Evolutionary conservation across 164 flowering plant species (phyloP), one percentile per base, ranked within the genome.

Genomic region (Hamamelis virginiana): DNA sequence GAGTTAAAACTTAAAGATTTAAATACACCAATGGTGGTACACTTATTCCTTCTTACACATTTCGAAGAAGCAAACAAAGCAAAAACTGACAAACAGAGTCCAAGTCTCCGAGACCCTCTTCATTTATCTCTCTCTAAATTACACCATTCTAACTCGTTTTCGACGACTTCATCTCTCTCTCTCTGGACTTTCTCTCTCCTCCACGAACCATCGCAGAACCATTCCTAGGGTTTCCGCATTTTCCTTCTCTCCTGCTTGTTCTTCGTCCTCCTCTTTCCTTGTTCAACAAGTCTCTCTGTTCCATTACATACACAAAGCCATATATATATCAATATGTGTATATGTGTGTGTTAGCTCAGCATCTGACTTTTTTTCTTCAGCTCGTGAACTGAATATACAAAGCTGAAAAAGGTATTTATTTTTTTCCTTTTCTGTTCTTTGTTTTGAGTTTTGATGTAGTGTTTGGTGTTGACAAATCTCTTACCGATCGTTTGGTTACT

Each of bases 141-240:
- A n/a, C n/a, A n/a, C n/a, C n/a, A n/a, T n/a, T n/a, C n/a, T n/a
- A 14, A 73, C 76, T 74, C 76, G 76, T 68, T 74, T 68, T 68
- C 60, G 46, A 46, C 51, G 64, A 55, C 72, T n/a, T n/a, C n/a
- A n/a, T n/a, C n/a, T 47, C 52, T 44, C 22, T 23, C 22, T 47
- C 27, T 51, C 53, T 38, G 22, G 1, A 8, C 25, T 25, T 27
- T 6, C 48, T 62, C 50, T 44, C 50, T 62, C 65, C 13, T 67
- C 70, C 13, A 19, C 57, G 74, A 70, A 45, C 6, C 58, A 62
- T 70, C 68, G 25, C n/a, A 13, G 71, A 59, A 67, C 18, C 23
- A 28, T 47, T 19, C 33, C 26, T 23, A 15, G 27, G 5, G 52
- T 46, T 50, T 26, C 15, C 56, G 57, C 33, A 9, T 41, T 1